Percentiles rank a stretch among this genome's conserved stretches.
phyloP scores from a whole-genome alignment of 2,329 filamentous ascomycete genomes.

The Pseudomassariella vexata region DNA sequence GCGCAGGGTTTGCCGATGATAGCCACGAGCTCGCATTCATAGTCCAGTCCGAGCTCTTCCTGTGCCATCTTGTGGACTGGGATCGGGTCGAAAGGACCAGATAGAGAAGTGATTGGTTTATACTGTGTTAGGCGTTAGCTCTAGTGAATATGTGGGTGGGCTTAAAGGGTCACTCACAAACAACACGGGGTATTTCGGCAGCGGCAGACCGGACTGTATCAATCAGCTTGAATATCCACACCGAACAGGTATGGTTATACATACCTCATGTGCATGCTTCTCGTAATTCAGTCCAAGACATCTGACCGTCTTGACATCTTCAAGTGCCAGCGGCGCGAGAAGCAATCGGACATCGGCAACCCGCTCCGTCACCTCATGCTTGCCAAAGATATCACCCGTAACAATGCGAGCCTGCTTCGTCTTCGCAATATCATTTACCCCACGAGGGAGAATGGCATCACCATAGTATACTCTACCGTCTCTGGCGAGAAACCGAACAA shows the following conservation, averaged over 20 bases:
- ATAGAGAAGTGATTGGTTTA: slow-evolving; percentile 62
- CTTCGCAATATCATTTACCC: slow-evolving; percentile 54
- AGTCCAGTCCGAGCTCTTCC: slow-evolving; percentile 62
- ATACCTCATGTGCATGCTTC: slow-evolving; percentile 63
- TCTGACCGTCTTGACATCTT: slow-evolving; percentile 60
- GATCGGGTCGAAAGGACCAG: slow-evolving; percentile 60
- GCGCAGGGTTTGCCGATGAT: slow-evolving; percentile 64
- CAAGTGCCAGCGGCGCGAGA: slow-evolving; percentile 57
- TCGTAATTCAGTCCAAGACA: slow-evolving; percentile 69
- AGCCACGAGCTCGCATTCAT: slow-evolving; percentile 73
- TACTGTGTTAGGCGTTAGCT: slow-evolving; percentile 32
- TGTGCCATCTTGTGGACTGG: slow-evolving; percentile 62
- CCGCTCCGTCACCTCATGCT: slow-evolving; percentile 58
- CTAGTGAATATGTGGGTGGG: too few relatives aligned
- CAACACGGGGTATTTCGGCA: slow-evolving; percentile 65
- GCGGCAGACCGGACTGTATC: slow-evolving; percentile 60
- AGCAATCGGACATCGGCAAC: slow-evolving; percentile 50
- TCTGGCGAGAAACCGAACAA: slow-evolving; percentile 67
- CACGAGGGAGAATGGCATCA: slow-evolving; percentile 62
- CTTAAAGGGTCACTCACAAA: slow-evolving; percentile 46
- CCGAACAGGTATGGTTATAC: slow-evolving; percentile 6
- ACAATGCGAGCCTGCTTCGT: slow-evolving; percentile 57
- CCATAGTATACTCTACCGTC: slow-evolving; percentile 68
- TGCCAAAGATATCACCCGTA: slow-evolving; percentile 59
- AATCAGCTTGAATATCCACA: slow-evolving; percentile 2